Evolutionary conservation across 1,284 basidiomycete genomes (phyloP).

Genomic region (Coriolopsis trogii): DNA sequence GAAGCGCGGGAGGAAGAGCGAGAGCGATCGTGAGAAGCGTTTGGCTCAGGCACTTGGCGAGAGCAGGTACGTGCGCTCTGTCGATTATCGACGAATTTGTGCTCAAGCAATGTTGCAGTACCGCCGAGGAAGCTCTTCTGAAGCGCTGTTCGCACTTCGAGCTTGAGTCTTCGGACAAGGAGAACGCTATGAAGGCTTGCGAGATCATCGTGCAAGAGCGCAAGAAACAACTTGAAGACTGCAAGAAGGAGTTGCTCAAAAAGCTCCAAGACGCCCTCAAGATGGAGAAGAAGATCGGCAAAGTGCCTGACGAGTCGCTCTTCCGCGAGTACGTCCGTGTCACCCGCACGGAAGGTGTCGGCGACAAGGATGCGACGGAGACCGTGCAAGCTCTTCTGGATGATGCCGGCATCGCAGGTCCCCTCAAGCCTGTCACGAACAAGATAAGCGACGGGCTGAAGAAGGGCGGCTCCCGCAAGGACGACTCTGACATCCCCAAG

Average conservation of each 20-base stretch:
- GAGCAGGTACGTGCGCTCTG: constrained; percentile 65
- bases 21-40: constrained; percentile 90
- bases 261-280: constrained; percentile 70
- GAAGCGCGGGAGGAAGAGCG: constrained; percentile 83
- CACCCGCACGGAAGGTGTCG: constrained; percentile 67
- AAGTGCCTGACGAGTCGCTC: constrained; percentile 69
- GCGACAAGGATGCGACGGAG: constrained; percentile 75
- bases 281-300: constrained; percentile 68
- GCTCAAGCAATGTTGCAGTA: constrained; percentile 43
- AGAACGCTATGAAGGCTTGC: constrained; percentile 89
- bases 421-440: constrained; percentile 29
- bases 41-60: constrained; percentile 87
- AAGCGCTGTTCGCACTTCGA: constrained; percentile 96
- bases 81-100: not conserved
- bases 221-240: constrained; percentile 76
- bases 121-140: constrained; percentile 88
- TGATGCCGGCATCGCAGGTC: constrained; percentile 55
- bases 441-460: constrained; percentile 37
- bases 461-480: constrained; percentile 50
- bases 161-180: constrained; percentile 70
- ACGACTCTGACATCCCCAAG: constrained; percentile 56
- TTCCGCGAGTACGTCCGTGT: constrained; percentile 78
- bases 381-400: constrained; percentile 63
- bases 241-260: constrained; percentile 72
- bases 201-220: constrained; percentile 89